A percentile compares a stretch with the other conserved stretches of the same genome.
These are phyloP conservation scores for Hypholoma fasciculare DNA, from an alignment of 768 basidiomycete species.

Conservation along the genomic window DNA sequence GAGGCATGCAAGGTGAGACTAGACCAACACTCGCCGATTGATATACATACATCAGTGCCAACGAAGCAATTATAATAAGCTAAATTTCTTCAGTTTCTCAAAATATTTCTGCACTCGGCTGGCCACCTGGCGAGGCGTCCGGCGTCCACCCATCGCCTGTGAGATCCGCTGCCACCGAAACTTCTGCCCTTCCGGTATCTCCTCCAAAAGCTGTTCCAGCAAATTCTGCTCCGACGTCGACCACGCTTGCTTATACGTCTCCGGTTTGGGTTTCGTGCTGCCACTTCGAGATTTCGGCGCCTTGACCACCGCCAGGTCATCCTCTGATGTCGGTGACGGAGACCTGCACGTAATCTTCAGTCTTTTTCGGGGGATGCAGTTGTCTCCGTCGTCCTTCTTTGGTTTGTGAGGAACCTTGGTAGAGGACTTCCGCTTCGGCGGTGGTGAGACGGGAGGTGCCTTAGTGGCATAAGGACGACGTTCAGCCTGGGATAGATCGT, in stretches of 20 bases:
- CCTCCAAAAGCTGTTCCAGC: conserved; percentile 69
- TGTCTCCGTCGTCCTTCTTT: neutral
- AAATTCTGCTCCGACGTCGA: conserved; percentile 73
- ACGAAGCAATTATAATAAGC: conserved; percentile 31
- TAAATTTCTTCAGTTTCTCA: conserved; percentile 79
- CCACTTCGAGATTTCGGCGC: conserved; percentile 7
- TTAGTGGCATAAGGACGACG: neutral
- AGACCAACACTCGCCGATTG: too few relatives aligned
- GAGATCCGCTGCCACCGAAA: conserved; percentile 86
- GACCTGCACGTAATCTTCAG: neutral
- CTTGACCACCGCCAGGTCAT: neutral
- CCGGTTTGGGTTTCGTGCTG: conserved; percentile 47
- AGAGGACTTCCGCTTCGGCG: neutral
- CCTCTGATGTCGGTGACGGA: conserved; percentile 2
- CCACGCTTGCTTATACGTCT: conserved; percentile 87
- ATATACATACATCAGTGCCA: neutral
- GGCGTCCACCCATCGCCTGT: conserved; percentile 71
- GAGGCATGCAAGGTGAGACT: too few relatives aligned
- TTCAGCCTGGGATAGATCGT: neutral
- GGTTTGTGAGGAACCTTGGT: neutral
- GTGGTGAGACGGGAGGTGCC: neutral
- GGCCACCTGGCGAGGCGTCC: conserved; percentile 85
- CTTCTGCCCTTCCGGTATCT: conserved; percentile 77
- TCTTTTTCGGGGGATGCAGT: conserved; percentile 8
- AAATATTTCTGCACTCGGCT: conserved; percentile 89